These are phyloP conservation scores for Lithohypha guttulata DNA, from an alignment of 2,329 filamentous ascomycete species.

Conservation along the genomic window DNA sequence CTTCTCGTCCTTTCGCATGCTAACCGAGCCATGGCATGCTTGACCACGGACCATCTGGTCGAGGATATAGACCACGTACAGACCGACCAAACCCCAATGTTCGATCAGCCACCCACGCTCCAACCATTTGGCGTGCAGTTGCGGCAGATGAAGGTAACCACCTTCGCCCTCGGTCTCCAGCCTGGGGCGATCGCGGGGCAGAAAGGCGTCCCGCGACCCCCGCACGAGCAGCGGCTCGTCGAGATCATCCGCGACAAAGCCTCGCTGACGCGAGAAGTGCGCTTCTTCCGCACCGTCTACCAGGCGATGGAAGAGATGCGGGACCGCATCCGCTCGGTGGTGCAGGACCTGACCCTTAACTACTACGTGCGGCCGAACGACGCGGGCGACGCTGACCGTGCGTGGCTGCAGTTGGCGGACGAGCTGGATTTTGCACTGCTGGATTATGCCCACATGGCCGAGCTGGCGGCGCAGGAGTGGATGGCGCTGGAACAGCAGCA, in stretches of 20 bases:
- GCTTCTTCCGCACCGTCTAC: conserved; percentile 5
- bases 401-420: background rate
- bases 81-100: background rate
- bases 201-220: conserved; percentile 1
- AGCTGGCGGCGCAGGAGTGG: conserved; percentile 2
- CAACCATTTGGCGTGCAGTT: too few relatives aligned
- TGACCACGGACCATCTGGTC: conserved; percentile 2
- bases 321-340: background rate
- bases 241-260: conserved; percentile 1
- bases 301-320: conserved; percentile 1
- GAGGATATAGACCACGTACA: conserved; percentile 1
- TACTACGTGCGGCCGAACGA: conserved; percentile 4
- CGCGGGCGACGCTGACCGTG: background rate
- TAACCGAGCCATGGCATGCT: conserved; percentile 2
- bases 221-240: conserved; percentile 3
- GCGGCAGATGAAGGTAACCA: background rate
- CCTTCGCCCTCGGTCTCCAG: background rate
- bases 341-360: conserved; percentile 5
- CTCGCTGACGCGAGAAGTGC: conserved; percentile 1
- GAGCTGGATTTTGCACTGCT: background rate
- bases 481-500: background rate
- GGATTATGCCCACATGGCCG: background rate
- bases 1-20: conserved; percentile 3
- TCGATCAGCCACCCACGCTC: conserved; percentile 2
- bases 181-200: background rate